Evolutionary conservation across 208 protist genomes (phyloP).

Genomic region (Strigomonas culicis): DNA sequence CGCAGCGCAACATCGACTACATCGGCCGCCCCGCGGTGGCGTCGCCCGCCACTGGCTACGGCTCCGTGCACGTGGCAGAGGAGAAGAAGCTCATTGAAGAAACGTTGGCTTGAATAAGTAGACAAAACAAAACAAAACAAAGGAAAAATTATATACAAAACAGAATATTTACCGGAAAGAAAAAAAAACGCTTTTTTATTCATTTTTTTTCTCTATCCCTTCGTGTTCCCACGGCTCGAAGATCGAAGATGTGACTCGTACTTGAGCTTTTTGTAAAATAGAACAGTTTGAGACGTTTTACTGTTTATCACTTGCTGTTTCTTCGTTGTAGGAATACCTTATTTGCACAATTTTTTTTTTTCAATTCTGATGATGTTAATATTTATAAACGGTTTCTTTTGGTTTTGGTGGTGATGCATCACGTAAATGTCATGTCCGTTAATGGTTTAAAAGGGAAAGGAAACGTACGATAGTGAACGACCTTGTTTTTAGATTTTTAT

Average conservation of each 20-base stretch:
- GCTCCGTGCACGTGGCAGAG: slow-evolving; percentile 84
- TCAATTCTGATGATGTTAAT: background rate
- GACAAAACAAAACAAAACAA: slow-evolving; percentile 13
- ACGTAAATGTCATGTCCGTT: too few species aligned
- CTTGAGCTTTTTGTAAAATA: too few species aligned
- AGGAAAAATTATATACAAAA: background rate
- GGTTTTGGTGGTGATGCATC: background rate
- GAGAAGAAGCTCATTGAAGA: slow-evolving; percentile 68
- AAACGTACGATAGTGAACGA: background rate
- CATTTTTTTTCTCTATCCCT: slow-evolving; percentile 11
- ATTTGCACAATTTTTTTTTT: background rate
- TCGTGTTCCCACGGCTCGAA: slow-evolving; percentile 7
- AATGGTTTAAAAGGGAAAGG: too few species aligned
- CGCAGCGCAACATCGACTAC: slow-evolving; percentile 45
- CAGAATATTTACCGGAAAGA: background rate
- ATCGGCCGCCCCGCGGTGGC: slow-evolving; percentile 73
- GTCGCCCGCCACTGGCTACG: slow-evolving; percentile 90
- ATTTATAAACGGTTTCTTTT: background rate
- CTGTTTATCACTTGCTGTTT: background rate
- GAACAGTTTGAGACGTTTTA: background rate
- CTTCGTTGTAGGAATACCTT: background rate
- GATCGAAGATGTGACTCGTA: too few species aligned
- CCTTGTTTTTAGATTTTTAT: background rate
- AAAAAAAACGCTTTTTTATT: slow-evolving; percentile 9
- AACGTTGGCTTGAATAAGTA: slow-evolving; percentile 1